Conservation (phyloP, 352 stramenopile genomes). For the Elongisporangium anandrum region DNA sequence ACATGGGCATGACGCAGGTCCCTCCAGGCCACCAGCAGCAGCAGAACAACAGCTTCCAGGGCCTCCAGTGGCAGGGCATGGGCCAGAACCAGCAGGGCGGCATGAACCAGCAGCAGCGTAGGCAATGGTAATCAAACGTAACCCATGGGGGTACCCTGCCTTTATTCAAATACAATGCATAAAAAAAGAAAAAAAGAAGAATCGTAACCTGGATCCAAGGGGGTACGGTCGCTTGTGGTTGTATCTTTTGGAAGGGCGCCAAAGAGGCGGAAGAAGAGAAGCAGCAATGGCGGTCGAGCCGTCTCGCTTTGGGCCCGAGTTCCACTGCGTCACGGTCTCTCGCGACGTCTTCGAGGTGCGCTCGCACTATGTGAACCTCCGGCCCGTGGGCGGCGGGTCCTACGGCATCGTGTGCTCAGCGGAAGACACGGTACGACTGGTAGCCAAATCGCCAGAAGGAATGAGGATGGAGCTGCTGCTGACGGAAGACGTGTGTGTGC, state of each 20-base stretch:
- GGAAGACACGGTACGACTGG: slow-evolving; percentile 79
- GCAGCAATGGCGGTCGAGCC: slow-evolving; percentile 52
- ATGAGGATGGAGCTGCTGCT: not conserved
- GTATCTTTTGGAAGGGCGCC: not conserved
- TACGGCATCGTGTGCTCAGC: slow-evolving; percentile 93
- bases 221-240: not conserved
- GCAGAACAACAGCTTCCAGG: slow-evolving; percentile 77
- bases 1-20: slow-evolving; percentile 58
- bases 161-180: slow-evolving; percentile 1
- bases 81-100: slow-evolving; percentile 37
- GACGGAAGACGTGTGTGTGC: not conserved
- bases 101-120: slow-evolving; percentile 29
- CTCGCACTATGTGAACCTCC: slow-evolving; percentile 77
- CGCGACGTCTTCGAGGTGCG: slow-evolving; percentile 81
- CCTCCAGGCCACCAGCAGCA: slow-evolving; percentile 39
- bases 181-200: not conserved
- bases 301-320: slow-evolving; percentile 74
- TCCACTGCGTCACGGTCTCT: slow-evolving; percentile 79
- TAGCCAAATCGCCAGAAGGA: not conserved
- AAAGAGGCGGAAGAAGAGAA: not conserved
- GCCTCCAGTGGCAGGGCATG: slow-evolving; percentile 83
- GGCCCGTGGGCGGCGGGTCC: slow-evolving; percentile 76
- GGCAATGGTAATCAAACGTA: slow-evolving; percentile 30
- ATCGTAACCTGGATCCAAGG: not conserved
- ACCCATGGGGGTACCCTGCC: not conserved